phyloP scores from a whole-genome alignment of 306 rosid genomes.

The Gleditsia sinensis region DNA sequence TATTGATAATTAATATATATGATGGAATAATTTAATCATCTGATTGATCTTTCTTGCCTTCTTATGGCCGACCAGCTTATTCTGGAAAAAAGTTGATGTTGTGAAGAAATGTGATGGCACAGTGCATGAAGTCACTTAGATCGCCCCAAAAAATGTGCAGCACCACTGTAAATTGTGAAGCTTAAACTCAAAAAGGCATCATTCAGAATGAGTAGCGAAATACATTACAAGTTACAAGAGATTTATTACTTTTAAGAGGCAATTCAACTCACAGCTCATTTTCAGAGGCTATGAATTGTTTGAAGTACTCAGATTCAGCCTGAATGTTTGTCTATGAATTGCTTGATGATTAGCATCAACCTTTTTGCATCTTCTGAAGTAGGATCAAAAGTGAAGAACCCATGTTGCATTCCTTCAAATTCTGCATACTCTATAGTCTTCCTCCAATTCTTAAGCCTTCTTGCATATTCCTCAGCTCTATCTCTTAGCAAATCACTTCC shows the following conservation, averaged over 20 bases:
- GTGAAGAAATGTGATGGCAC: too few species aligned
- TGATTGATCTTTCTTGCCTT: neutral
- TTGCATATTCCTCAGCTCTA: conserved; percentile 62
- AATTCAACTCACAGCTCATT: too few species aligned
- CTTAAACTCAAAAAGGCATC: too few species aligned
- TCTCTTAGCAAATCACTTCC: conserved; percentile 74
- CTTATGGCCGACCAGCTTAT: neutral
- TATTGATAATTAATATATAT: too few species aligned
- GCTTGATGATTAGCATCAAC: conserved; percentile 59
- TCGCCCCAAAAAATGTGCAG: too few species aligned
- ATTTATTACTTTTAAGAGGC: too few species aligned
- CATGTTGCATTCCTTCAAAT: conserved; percentile 83
- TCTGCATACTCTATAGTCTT: conserved; percentile 61
- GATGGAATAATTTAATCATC: neutral
- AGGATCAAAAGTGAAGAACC: conserved; percentile 80
- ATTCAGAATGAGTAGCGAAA: too few species aligned
- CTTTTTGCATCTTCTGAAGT: conserved; percentile 50
- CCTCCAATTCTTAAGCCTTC: conserved; percentile 62
- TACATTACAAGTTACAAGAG: too few species aligned
- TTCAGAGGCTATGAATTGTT: neutral
- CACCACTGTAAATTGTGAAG: too few species aligned
- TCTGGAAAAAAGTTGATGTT: too few species aligned
- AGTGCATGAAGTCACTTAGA: too few species aligned
- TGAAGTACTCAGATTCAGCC: conserved; percentile 12
- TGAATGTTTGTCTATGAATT: conserved; percentile 50